Evolutionary conservation across 768 basidiomycete species (phyloP).

Genomic region (Mycena galericulata): DNA sequence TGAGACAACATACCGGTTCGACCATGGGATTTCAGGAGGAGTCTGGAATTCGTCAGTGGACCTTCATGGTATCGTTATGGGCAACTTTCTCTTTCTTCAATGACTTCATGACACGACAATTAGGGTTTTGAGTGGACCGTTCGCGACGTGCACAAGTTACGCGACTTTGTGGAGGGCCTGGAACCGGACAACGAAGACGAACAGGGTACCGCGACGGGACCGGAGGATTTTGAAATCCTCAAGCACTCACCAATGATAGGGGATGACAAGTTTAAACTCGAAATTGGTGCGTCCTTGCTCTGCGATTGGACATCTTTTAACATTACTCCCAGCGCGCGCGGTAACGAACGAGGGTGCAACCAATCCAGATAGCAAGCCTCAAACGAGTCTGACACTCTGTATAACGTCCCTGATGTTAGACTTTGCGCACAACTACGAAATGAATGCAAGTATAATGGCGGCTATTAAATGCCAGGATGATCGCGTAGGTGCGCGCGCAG

Average conservation of each 20-base stretch:
- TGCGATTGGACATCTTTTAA: not conserved
- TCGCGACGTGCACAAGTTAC: slow-evolving; percentile 56
- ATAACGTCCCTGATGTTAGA: slow-evolving; percentile 76
- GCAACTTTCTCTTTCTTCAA: slow-evolving; percentile 28
- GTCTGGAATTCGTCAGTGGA: slow-evolving; percentile 71
- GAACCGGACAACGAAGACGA: slow-evolving; percentile 42
- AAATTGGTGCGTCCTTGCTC: slow-evolving; percentile 62
- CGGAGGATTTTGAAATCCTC: slow-evolving; percentile 68
- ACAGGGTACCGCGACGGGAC: slow-evolving; percentile 40
- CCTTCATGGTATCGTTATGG: slow-evolving; percentile 59
- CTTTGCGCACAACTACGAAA: slow-evolving; percentile 69
- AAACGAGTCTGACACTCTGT: slow-evolving; percentile 69
- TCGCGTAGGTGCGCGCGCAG: slow-evolving; percentile 68
- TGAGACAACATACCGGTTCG: slow-evolving; percentile 40
- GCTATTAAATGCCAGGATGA: slow-evolving; percentile 77
- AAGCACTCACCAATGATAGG: slow-evolving; percentile 75
- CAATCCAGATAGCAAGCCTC: slow-evolving; percentile 44
- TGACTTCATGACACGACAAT: not conserved
- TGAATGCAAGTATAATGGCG: slow-evolving; percentile 75
- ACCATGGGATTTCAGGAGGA: slow-evolving; percentile 50
- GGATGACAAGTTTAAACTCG: slow-evolving; percentile 79
- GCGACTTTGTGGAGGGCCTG: slow-evolving; percentile 66
- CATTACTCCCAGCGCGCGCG: slow-evolving; percentile 35
- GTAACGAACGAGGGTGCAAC: slow-evolving; percentile 40
- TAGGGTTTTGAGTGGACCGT: slow-evolving; percentile 84